Conservation (phyloP, 2,329 filamentous ascomycete species). For the Botrytis medusae region DNA sequence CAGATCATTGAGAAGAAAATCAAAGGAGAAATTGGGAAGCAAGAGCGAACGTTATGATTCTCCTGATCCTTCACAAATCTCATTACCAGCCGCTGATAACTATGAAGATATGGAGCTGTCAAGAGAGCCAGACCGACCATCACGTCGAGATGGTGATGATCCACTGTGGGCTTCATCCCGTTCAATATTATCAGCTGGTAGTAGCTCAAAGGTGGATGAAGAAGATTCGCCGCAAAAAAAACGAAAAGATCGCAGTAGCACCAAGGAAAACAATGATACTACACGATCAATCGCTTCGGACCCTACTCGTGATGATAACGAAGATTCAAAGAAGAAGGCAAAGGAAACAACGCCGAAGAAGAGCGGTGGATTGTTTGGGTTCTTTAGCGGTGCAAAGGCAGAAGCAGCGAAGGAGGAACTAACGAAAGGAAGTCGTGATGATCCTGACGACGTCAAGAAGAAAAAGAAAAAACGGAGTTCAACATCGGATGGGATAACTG, state of each 20-base stretch:
- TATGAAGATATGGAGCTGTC: constrained; percentile 40
- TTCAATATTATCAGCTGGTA: constrained; percentile 49
- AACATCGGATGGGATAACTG: constrained; percentile 32
- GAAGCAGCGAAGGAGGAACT: constrained; percentile 33
- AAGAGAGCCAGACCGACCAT: constrained; percentile 40
- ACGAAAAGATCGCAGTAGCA: constrained; percentile 42
- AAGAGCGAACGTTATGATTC: constrained; percentile 34
- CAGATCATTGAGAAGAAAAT: constrained; percentile 32
- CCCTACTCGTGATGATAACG: constrained; percentile 40
- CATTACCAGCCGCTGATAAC: constrained; percentile 36
- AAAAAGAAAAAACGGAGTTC: constrained; percentile 39
- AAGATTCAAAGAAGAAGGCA: constrained; percentile 42
- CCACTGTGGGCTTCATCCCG: constrained; percentile 45
- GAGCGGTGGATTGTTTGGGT: constrained; percentile 47
- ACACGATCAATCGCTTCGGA: constrained; percentile 49
- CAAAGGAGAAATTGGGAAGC: constrained; percentile 33
- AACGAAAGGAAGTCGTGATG: constrained; percentile 33
- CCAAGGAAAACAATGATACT: constrained; percentile 50
- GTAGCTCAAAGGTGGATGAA: constrained; percentile 38
- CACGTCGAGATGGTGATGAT: constrained; percentile 42
- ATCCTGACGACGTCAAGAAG: constrained; percentile 37
- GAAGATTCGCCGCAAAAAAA: constrained; percentile 33
- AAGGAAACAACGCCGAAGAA: constrained; percentile 44
- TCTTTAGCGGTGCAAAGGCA: constrained; percentile 42
- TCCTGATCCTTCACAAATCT: constrained; percentile 36